These are phyloP conservation scores for Ustilago vetiveriae DNA, from an alignment of 1,284 basidiomycete genomes.

Conservation along the genomic window DNA sequence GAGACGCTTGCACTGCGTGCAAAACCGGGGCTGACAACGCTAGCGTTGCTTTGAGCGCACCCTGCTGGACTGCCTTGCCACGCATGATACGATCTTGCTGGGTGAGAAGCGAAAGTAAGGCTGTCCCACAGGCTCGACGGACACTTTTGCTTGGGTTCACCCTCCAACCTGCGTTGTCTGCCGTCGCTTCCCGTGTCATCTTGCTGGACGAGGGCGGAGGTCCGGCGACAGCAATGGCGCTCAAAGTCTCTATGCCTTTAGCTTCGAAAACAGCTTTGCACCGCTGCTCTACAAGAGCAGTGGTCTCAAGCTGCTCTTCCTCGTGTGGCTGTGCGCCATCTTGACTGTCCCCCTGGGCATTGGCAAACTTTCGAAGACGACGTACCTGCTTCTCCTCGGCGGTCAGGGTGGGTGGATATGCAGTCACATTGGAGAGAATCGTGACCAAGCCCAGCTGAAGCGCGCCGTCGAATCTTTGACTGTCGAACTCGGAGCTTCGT, in stretches of 20 bases:
- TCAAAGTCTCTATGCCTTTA: conserved; percentile 43
- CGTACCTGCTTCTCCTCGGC: conserved; percentile 54
- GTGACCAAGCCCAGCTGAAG: conserved; percentile 54
- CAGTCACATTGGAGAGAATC: conserved; percentile 41
- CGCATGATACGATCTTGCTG: conserved; percentile 77
- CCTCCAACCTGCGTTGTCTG: conserved; percentile 4
- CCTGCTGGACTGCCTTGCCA: conserved; percentile 81
- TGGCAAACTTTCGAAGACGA: conserved; percentile 51
- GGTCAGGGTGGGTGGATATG: conserved; percentile 44
- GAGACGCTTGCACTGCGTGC: conserved; percentile 1
- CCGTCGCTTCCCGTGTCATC: not conserved
- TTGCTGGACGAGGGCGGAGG: conserved; percentile 6
- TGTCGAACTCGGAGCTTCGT: conserved; percentile 11
- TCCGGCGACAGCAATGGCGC: conserved; percentile 27
- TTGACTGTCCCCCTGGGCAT: conserved; percentile 26
- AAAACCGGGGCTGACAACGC: conserved; percentile 68
- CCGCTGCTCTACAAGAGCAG: conserved; percentile 20
- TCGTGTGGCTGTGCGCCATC: conserved; percentile 21
- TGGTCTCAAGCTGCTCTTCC: conserved; percentile 21
- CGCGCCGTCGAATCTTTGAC: conserved; percentile 36
- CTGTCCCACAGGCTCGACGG: conserved; percentile 18
- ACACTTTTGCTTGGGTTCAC: conserved; percentile 33
- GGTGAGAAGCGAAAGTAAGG: conserved; percentile 41
- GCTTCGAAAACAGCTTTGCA: conserved; percentile 46
- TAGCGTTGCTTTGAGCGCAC: conserved; percentile 79